Percentiles rank a stretch among this genome's conserved stretches.
Evolutionary conservation across 768 basidiomycete species (phyloP).

Genomic region (Candolleomyces eurysporus): DNA sequence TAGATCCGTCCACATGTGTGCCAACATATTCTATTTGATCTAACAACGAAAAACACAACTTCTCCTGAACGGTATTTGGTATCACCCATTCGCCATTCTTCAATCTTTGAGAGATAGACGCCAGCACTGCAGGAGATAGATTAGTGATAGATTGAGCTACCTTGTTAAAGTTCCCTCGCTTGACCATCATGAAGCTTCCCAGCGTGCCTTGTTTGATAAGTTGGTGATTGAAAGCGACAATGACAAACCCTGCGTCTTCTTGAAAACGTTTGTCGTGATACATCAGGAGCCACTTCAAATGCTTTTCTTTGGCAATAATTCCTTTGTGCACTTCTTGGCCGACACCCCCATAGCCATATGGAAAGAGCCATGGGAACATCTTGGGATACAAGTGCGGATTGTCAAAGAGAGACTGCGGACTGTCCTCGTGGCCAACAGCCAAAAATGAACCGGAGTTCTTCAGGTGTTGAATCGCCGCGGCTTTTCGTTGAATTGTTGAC

Average conservation of each 20-base stretch:
- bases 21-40: constrained; percentile 26
- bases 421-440: background rate
- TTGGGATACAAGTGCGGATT: constrained; percentile 34
- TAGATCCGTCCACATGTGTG: constrained; percentile 21
- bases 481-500: background rate
- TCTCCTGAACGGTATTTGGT: constrained; percentile 19
- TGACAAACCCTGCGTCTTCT: constrained; percentile 16
- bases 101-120: constrained; percentile 21
- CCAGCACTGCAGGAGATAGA: too few species aligned
- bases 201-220: background rate
- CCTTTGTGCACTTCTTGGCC: constrained; percentile 12
- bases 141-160: constrained; percentile 21
- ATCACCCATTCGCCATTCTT: constrained; percentile 20
- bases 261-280: constrained; percentile 42
- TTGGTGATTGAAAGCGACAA: too few species aligned
- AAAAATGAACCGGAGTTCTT: background rate
- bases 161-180: constrained; percentile 22
- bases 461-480: background rate
- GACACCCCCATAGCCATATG: constrained; percentile 33
- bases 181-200: constrained; percentile 26
- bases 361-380: constrained; percentile 40
- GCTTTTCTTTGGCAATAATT: background rate
- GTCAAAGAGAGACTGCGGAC: constrained; percentile 15
- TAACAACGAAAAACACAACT: constrained; percentile 20
- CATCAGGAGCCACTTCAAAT: background rate